Percentiles rank a stretch among this genome's conserved stretches.
Evolutionary conservation across 345 rosid species (phyloP).

Genomic region (Eucalyptus decipiens): DNA sequence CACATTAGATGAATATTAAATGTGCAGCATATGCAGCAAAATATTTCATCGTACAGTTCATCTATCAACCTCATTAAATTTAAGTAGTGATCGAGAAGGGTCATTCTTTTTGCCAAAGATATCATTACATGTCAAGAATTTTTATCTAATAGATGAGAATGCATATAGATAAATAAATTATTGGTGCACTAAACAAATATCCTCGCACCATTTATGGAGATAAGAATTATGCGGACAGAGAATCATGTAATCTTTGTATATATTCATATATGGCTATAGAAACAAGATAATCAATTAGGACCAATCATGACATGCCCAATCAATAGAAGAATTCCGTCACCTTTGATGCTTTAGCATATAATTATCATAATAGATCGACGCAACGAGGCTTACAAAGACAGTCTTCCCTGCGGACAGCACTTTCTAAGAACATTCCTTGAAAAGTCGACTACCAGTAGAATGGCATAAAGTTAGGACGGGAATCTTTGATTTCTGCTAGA

Average conservation of each 20-base stretch:
- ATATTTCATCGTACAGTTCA: fast-evolving
- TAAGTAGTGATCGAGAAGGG: neutral
- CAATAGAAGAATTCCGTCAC: neutral
- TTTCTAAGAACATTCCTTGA: neutral
- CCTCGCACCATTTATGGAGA: neutral
- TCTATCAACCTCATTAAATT: neutral
- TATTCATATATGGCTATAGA: fast-evolving
- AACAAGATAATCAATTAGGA: neutral
- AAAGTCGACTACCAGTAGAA: neutral
- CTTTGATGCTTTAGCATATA: neutral
- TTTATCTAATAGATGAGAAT: neutral
- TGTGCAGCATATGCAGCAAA: neutral
- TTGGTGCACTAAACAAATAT: neutral
- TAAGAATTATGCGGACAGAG: neutral
- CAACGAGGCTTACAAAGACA: neutral
- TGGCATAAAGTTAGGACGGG: neutral
- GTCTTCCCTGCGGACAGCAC: neutral
- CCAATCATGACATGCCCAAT: neutral
- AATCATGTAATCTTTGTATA: neutral
- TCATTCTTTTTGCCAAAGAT: neutral
- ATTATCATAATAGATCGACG: neutral
- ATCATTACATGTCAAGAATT: neutral
- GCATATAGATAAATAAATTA: neutral
- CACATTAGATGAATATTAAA: neutral
- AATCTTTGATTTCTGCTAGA: neutral